Evolutionary conservation across 139 green algal genomes (phyloP), one percentile per base, ranked within the genome.

Genomic region (Chlamydomonas sp.): DNA sequence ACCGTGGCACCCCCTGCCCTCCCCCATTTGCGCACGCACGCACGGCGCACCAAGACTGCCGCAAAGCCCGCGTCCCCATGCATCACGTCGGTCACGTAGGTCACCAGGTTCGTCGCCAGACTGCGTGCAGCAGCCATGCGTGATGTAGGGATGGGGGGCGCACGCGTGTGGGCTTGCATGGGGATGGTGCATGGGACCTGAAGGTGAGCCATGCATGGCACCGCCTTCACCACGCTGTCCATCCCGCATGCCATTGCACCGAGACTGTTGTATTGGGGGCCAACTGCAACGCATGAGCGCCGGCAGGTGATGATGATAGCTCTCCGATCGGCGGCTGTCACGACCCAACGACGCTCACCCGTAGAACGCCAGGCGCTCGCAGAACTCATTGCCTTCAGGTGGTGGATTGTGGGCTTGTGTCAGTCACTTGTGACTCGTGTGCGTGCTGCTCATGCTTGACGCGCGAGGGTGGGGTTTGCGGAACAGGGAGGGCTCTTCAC

Each of bases 71-170:
- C 83, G 33, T 90, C 80, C 22, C 87, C 75, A 0, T 83, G 83
- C 86, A 96, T 94, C 26, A 93, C 80, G 1, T 71, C 70, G 1
- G 82, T 91, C 6, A 97, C 76, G 74, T 97, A 97, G 20, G 92
- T 92, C n/a, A 96, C 82, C 35, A 96, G 71, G 72, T 96, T 96
- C 35, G 90, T 94, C 22, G 85, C 83, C 29, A 96, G 75, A n/a
- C 80, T 88, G 79, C 57, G 65, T 31, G 16, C 34, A 36, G 31
- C 48, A 70, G 58, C 16, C 28, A 70, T 16, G n/a, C 35, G 13
- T 54, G 1, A 35, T 28, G 3, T 20, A 47, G 10, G 48, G 43
- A 24, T 16, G 38, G 47, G 8, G 1, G 67, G 50, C 50, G 58
- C 36, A 37, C 22, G 33, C n/a, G n/a, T n/a, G n/a, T n/a, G n/a